phyloP scores from a whole-genome alignment of 2,329 filamentous ascomycete genomes.

The Colletotrichum acutatum region DNA sequence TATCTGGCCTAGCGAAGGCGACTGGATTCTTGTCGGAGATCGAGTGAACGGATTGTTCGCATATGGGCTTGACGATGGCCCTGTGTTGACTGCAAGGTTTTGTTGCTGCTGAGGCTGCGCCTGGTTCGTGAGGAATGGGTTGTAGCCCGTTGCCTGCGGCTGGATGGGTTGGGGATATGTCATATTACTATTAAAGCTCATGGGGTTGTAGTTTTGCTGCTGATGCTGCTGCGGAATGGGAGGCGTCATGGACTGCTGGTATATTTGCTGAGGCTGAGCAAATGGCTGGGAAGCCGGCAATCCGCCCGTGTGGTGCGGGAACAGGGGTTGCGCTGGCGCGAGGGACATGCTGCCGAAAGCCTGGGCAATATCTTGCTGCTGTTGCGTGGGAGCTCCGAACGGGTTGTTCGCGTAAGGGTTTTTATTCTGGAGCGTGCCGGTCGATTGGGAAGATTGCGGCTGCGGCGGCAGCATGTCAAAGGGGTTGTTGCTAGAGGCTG shows the following conservation, averaged over 20 bases:
- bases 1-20: conserved; percentile 62
- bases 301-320: conserved; percentile 81
- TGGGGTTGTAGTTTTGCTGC: conserved; percentile 49
- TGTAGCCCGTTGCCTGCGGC: conserved; percentile 56
- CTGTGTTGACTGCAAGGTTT: conserved; percentile 53
- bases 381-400: conserved; percentile 66
- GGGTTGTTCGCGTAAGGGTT: conserved; percentile 76
- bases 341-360: conserved; percentile 82
- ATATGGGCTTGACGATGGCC: conserved; percentile 45
- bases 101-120: conserved; percentile 47
- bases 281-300: conserved; percentile 54
- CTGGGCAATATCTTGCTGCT: conserved; percentile 65
- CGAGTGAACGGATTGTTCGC: conserved; percentile 61
- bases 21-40: conserved; percentile 62
- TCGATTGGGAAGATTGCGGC: conserved; percentile 74
- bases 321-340: conserved; percentile 69
- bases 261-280: conserved; percentile 47
- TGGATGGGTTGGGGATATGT: conserved; percentile 55
- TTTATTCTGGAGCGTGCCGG: conserved; percentile 68
- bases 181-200: conserved; percentile 55
- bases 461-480: conserved; percentile 69
- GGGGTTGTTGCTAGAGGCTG: conserved; percentile 74
- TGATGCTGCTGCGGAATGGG: conserved; percentile 50
- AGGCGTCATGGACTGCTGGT: conserved; percentile 57
- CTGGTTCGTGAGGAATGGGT: conserved; percentile 61